phyloP scores from a whole-genome alignment of 306 rosid genomes.

The Castanopsis chinensis region DNA sequence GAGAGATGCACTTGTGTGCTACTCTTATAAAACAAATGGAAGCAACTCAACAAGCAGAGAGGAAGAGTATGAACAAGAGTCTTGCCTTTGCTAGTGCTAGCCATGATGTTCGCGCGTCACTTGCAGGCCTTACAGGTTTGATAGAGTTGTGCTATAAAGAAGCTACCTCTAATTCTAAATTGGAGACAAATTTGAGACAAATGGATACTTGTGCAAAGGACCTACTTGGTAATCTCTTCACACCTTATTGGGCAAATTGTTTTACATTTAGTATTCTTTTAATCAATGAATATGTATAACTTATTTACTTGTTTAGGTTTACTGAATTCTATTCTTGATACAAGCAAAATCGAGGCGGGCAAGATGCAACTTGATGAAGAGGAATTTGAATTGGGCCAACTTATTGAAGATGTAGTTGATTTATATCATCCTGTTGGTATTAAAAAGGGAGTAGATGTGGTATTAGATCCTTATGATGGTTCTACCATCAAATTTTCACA shows the following conservation, averaged over 20 bases:
- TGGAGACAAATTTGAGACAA: constrained; percentile 49
- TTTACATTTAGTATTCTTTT: background rate
- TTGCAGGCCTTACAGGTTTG: constrained; percentile 61
- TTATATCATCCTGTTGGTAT: constrained; percentile 55
- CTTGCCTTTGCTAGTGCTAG: constrained; percentile 62
- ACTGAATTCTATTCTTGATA: constrained; percentile 76
- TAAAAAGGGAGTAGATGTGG: constrained; percentile 67
- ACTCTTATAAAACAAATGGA: constrained; percentile 66
- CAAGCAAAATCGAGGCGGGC: constrained; percentile 84
- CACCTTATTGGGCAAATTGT: background rate
- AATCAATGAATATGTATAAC: background rate
- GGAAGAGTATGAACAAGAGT: constrained; percentile 69
- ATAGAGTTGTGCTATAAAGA: constrained; percentile 46
- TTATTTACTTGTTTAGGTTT: constrained; percentile 35
- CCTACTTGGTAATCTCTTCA: constrained; percentile 49
- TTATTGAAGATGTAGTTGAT: constrained; percentile 71
- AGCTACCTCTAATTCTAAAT: constrained; percentile 27
- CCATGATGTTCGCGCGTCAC: constrained; percentile 73
- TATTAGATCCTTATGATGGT: constrained; percentile 67
- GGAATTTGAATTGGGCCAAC: constrained; percentile 59
- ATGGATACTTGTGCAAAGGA: constrained; percentile 62
- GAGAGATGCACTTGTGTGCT: constrained; percentile 61
- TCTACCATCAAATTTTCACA: constrained; percentile 43
- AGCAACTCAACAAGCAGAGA: constrained; percentile 74
- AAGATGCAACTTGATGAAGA: constrained; percentile 79